These are phyloP conservation scores for Pistacia atlantica DNA, from an alignment of 345 rosid genomes.

Conservation along the genomic window DNA sequence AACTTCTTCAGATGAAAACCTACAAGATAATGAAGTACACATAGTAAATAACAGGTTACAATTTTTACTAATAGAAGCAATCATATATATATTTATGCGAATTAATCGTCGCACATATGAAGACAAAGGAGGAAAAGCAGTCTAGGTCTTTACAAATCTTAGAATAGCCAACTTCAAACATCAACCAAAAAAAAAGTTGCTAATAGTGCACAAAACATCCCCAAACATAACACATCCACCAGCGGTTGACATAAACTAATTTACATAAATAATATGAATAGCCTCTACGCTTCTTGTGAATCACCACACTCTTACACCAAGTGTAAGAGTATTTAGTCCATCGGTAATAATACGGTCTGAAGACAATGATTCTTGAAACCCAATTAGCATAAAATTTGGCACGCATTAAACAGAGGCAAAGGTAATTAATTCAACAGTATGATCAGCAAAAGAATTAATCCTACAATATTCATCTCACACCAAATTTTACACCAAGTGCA, in stretches of 20 bases:
- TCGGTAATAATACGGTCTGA: neutral
- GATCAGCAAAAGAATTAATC: neutral
- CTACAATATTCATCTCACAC: neutral
- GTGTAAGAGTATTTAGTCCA: neutral
- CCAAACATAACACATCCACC: neutral
- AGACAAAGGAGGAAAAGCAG: neutral
- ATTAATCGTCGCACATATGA: neutral
- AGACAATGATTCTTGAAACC: neutral
- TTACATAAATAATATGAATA: neutral
- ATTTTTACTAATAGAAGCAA: conserved; percentile 2
- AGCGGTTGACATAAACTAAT: neutral
- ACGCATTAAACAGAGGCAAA: neutral
- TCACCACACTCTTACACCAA: neutral
- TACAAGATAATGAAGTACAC: conserved; percentile 22
- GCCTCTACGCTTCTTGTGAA: neutral
- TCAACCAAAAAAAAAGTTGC: neutral
- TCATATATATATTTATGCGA: neutral
- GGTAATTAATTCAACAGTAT: neutral
- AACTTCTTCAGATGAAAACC: conserved; percentile 90
- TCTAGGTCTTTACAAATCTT: neutral
- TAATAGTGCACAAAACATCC: neutral
- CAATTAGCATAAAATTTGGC: neutral
- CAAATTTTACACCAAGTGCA: neutral
- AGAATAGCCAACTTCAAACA: neutral
- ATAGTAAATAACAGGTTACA: neutral